Evolutionary conservation across 257 asterid genomes (phyloP).

Genomic region (Plantago ovata): DNA sequence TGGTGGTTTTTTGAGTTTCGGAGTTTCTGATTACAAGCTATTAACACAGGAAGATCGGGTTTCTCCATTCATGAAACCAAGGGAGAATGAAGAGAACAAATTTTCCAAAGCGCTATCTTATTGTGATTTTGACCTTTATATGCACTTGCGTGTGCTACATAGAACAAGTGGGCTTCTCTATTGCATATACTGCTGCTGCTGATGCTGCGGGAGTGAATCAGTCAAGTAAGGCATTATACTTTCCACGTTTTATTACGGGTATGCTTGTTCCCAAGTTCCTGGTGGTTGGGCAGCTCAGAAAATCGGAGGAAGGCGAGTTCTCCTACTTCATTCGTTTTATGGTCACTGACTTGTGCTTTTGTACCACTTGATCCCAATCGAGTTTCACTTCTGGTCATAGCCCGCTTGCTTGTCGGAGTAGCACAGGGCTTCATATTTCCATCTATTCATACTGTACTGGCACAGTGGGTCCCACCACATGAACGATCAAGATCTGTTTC

Average conservation of each 20-base stretch:
- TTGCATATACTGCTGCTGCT: conserved; percentile 89
- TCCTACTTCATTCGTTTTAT: conserved; percentile 71
- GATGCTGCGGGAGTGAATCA: conserved; percentile 79
- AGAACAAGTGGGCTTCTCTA: conserved; percentile 90
- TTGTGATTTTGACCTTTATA: conserved; percentile 69
- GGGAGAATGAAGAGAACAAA: conserved; percentile 53
- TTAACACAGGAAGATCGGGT: conserved; percentile 14
- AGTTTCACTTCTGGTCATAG: conserved; percentile 50
- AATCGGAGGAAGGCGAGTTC: conserved; percentile 82
- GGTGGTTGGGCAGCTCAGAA: conserved; percentile 99
- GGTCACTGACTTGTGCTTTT: conserved; percentile 85
- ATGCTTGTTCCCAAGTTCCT: conserved; percentile 90
- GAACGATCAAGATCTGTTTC: conserved; percentile 90
- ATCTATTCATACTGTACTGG: conserved; percentile 91
- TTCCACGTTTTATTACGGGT: conserved; percentile 84
- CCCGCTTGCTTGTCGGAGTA: conserved; percentile 90
- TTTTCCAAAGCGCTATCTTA: conserved; percentile 62
- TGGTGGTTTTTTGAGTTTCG: conserved; percentile 12
- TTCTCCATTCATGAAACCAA: conserved; percentile 35
- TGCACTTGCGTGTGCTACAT: conserved; percentile 91
- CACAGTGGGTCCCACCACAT: conserved; percentile 97
- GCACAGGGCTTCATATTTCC: conserved; percentile 98
- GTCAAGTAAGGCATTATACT: conserved; percentile 79
- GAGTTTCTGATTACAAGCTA: conserved; percentile 11
- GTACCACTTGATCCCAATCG: conserved; percentile 76